These are phyloP conservation scores for Phytophthora melonis DNA, from an alignment of 352 stramenopile species.

Conservation along the genomic window DNA sequence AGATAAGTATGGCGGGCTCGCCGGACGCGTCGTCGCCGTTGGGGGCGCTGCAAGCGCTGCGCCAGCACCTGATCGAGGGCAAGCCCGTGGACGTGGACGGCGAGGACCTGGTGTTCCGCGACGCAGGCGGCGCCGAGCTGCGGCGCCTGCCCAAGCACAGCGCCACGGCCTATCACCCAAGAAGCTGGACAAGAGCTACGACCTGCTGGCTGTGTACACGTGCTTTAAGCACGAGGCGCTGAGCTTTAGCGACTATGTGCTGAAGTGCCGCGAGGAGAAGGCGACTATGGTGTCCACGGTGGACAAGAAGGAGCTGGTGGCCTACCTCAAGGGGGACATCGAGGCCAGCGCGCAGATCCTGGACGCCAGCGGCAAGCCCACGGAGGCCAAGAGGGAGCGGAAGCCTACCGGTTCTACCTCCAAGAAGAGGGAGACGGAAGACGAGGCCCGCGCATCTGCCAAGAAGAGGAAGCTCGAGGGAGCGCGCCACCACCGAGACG, in stretches of 20 bases:
- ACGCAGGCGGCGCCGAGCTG: constrained; percentile 57
- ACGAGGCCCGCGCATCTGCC: constrained; percentile 31
- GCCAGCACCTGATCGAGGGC: constrained; percentile 80
- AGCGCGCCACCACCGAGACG: constrained; percentile 15
- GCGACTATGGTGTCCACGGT: constrained; percentile 86
- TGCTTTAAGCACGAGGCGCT: constrained; percentile 82
- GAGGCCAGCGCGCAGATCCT: constrained; percentile 80
- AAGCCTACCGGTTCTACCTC: neutral
- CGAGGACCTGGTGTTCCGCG: constrained; percentile 67
- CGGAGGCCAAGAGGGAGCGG: constrained; percentile 12
- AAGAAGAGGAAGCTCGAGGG: constrained; percentile 57
- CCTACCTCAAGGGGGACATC: constrained; percentile 87
- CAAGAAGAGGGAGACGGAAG: constrained; percentile 25
- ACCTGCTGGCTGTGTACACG: constrained; percentile 82
- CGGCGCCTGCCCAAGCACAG: constrained; percentile 71
- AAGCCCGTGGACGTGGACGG: constrained; percentile 63
- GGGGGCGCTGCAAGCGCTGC: constrained; percentile 59
- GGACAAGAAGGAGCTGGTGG: constrained; percentile 90
- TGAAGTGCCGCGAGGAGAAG: constrained; percentile 81
- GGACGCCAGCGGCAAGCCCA: constrained; percentile 31
- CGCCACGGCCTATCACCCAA: constrained; percentile 84
- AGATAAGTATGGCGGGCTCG: neutral
- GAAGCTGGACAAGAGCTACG: constrained; percentile 85
- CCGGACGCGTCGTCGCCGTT: constrained; percentile 31
- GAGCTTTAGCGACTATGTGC: constrained; percentile 86